Base-by-base conservation (phyloP, 495 filamentous ascomycete species). In the Penicillium lagena region DNA sequence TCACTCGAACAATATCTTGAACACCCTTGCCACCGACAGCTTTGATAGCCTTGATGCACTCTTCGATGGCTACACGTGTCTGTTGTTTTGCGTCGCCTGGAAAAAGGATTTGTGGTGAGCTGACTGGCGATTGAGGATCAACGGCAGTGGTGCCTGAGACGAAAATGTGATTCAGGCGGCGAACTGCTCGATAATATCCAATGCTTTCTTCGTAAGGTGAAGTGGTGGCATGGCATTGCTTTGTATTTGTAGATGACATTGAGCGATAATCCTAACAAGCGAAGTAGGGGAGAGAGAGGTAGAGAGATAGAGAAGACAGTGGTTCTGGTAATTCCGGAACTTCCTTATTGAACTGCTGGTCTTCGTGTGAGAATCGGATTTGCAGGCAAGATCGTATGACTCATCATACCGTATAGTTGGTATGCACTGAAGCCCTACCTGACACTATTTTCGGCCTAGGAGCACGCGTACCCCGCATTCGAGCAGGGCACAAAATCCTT, bases 111-210 rank as follows among this genome's bases (percentile, higher is more conserved):
- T 51, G 55, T n/a, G 67, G 64, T 34, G 58, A 49, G 15, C 60
- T 39, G 15, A 51, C 39, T 9, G 66, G 48, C n/a, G 65, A 63
- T 9, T 47, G 34, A 2, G 61, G 62, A 34, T 70, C 64, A 38
- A 64, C 59, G 9, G 71, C 62, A 4, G 72, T 76, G 13, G 72
- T 68, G 4, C 72, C 72, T 11, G 72, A 69, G 17, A 76, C 68
- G 47, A 65, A 72, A 43, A 76, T 68, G 0, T 67, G 59, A n/a
- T 54, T 49, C 1, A 67, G 65, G 37, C 58, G 63, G 1, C 68
- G 67, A 7, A 76, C 57, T 9, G 72, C 72, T 17, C 72, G 69
- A 36, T 71, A 71, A 43, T 76, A 74, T 12, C 72, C 72, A 42
- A 73, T 64, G 11, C 40, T 47, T 27, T 60, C 51, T 51, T 76